Percentiles rank a stretch among this genome's conserved stretches.
These are phyloP conservation scores for Linanthus parryae DNA, from an alignment of 148 eudicot species.

Conservation along the genomic window DNA sequence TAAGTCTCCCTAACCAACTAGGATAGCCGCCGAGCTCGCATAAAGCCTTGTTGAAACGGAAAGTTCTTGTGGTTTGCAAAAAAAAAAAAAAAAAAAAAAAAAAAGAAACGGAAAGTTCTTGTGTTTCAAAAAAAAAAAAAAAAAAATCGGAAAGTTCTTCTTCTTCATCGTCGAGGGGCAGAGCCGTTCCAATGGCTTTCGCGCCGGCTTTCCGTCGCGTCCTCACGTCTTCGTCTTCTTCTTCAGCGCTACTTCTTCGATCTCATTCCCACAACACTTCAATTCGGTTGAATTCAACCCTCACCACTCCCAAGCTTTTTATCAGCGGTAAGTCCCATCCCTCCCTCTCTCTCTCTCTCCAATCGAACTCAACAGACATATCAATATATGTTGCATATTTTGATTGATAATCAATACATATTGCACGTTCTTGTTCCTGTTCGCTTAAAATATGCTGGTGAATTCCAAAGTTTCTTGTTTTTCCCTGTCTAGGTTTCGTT, in stretches of 20 bases:
- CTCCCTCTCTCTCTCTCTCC: not conserved
- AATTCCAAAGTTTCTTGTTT: not conserved
- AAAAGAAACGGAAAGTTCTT: not conserved
- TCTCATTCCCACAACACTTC: constrained; percentile 42
- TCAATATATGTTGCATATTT: not conserved
- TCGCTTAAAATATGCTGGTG: not conserved
- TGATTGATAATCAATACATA: not conserved
- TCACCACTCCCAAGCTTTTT: constrained; percentile 79
- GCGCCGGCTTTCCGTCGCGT: constrained; percentile 47
- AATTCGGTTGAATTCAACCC: constrained; percentile 56
- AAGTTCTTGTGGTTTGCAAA: not conserved
- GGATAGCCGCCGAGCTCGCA: no score
- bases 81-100: no score
- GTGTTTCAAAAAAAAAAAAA: not conserved
- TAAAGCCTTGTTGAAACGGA: not conserved
- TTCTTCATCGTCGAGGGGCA: not conserved
- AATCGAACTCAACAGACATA: no score
- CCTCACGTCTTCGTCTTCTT: constrained; percentile 23
- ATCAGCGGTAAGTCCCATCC: constrained; percentile 43
- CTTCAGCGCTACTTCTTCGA: constrained; percentile 29
- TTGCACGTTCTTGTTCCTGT: not conserved
- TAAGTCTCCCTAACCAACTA: no score
- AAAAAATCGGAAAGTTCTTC: not conserved
- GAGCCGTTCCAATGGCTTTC: constrained; percentile 46
- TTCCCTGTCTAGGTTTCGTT: no score